These are phyloP conservation scores for Pichia cephalocereana DNA, from an alignment of 805 yeast genomes.

Conservation along the genomic window DNA sequence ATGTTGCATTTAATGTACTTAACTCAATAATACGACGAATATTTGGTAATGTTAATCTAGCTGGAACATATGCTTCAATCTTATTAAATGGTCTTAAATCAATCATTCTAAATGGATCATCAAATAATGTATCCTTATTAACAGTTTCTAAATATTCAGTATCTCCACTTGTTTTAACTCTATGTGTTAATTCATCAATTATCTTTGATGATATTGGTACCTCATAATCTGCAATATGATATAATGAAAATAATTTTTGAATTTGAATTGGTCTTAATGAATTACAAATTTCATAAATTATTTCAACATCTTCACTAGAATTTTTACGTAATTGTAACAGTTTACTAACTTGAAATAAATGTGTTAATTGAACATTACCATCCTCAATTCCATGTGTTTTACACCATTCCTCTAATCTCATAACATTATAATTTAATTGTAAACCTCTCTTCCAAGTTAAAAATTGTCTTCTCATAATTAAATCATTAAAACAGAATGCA, in stretches of 20 bases:
- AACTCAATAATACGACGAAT: conserved; percentile 84
- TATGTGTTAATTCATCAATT: conserved; percentile 70
- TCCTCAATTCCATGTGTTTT: conserved; percentile 86
- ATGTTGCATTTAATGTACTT: conserved; percentile 74
- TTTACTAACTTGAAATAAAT: conserved; percentile 87
- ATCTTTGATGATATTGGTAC: conserved; percentile 81
- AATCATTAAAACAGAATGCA: conserved; percentile 89
- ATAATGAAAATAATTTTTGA: conserved; percentile 83
- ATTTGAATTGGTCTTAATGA: conserved; percentile 91
- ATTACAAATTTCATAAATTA: conserved; percentile 91
- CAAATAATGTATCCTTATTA: conserved; percentile 64
- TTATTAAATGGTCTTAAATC: conserved; percentile 69
- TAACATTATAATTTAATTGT: conserved; percentile 92
- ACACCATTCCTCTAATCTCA: conserved; percentile 98
- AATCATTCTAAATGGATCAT: conserved; percentile 73
- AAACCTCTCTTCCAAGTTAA: conserved; percentile 96
- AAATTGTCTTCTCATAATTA: conserved; percentile 90
- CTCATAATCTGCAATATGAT: conserved; percentile 90
- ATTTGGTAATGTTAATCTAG: conserved; percentile 83
- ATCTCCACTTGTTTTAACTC: conserved; percentile 48
- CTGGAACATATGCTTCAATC: conserved; percentile 88
- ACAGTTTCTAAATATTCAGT: conserved; percentile 64
- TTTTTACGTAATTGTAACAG: conserved; percentile 85
- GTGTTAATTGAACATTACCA: conserved; percentile 75
- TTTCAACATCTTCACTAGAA: conserved; percentile 80